Evolutionary conservation across 345 rosid genomes (phyloP).

Genomic region (Populus pruinosa): DNA sequence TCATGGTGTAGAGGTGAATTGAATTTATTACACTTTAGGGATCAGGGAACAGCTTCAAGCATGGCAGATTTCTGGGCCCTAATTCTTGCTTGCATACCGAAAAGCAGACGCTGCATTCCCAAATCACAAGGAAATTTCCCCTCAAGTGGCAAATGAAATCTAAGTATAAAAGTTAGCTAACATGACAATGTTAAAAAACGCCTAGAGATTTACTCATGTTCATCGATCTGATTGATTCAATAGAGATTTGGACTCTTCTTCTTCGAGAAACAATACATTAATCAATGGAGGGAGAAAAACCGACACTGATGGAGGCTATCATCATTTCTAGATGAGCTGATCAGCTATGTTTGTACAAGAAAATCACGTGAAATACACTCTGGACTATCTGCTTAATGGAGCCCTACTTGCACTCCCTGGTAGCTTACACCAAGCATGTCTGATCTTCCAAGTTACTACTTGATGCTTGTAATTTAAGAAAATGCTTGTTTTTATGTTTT

Average conservation of each 20-base stretch:
- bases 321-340: constrained; percentile 20
- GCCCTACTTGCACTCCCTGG: constrained; percentile 21
- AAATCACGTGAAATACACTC: constrained; percentile 32
- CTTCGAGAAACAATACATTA: neutral
- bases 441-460: constrained; percentile 17
- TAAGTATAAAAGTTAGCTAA: neutral
- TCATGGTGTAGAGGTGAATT: neutral
- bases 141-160: neutral
- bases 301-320: constrained; percentile 24
- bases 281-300: constrained; percentile 24
- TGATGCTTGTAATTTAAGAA: neutral
- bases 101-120: neutral
- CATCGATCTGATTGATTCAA: neutral
- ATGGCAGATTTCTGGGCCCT: constrained; percentile 28
- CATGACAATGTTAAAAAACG: constrained; percentile 1
- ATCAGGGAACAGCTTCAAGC: constrained; percentile 26
- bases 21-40: neutral
- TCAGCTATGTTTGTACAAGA: constrained; percentile 1
- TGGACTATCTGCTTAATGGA: constrained; percentile 19
- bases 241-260: neutral
- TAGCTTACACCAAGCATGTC: constrained; percentile 10
- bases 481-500: no score
- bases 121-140: neutral
- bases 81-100: neutral
- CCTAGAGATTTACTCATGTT: constrained; percentile 1